Evolutionary conservation across 169 alveolate species (phyloP).

Genomic region (Cryptosporidium viatorum): DNA sequence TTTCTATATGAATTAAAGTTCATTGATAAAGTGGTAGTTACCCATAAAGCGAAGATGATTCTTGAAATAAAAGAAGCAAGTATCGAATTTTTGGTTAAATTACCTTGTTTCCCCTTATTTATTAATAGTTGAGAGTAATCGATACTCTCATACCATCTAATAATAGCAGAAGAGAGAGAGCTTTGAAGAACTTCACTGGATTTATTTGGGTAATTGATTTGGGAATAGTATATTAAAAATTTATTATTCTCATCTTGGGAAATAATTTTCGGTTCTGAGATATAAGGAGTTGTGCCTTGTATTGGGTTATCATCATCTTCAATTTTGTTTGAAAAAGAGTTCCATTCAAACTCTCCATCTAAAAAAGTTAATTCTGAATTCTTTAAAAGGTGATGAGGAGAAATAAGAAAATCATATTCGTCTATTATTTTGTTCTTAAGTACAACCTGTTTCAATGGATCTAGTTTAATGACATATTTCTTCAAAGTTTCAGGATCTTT

Average conservation of each 20-base stretch:
- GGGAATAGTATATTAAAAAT: conserved; percentile 35
- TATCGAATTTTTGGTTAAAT: background rate
- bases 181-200: conserved; percentile 29
- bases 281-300: conserved; percentile 47
- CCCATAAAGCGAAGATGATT: conserved; percentile 42
- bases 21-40: conserved; percentile 14
- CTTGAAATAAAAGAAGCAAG: conserved; percentile 45
- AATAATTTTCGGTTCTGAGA: conserved; percentile 41
- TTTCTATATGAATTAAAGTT: conserved; percentile 31
- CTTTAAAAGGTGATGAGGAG: conserved; percentile 37
- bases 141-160: conserved; percentile 63
- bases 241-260: conserved; percentile 20
- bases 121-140: conserved; percentile 40
- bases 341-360: conserved; percentile 63
- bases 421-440: background rate
- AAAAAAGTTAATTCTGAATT: conserved; percentile 52
- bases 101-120: background rate
- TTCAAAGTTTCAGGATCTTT: conserved; percentile 17
- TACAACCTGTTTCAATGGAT: conserved; percentile 26
- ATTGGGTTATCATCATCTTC: conserved; percentile 37
- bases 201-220: conserved; percentile 31
- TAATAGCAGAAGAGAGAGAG: conserved; percentile 52
- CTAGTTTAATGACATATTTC: conserved; percentile 32
- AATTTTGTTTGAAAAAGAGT: background rate
- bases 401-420: conserved; percentile 26